phyloP scores from a whole-genome alignment of 306 rosid species.

The Cicer judaicum region DNA sequence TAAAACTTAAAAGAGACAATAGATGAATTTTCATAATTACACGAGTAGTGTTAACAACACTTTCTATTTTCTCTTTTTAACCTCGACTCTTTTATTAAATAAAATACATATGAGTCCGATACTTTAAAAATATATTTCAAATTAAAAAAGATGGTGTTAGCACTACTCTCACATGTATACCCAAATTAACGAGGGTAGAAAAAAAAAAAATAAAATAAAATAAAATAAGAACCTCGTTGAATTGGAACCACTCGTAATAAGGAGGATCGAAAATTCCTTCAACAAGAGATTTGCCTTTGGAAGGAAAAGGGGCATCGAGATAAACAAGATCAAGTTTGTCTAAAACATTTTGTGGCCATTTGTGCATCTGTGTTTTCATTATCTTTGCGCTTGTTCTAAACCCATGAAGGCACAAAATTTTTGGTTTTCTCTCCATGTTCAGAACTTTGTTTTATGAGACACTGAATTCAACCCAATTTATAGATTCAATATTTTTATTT shows the following conservation, averaged over 20 bases:
- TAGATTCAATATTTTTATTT: no score
- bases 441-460: no score
- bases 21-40: not conserved
- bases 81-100: no score
- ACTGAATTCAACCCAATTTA: no score
- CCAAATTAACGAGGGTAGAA: not conserved
- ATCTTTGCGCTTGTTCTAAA: constrained; percentile 82
- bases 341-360: constrained; percentile 77
- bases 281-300: constrained; percentile 72
- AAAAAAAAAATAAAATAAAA: not conserved
- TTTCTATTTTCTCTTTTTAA: no score
- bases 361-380: constrained; percentile 64
- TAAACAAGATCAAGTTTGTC: constrained; percentile 61
- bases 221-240: constrained; percentile 75
- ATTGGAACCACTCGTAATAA: constrained; percentile 90
- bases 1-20: not conserved
- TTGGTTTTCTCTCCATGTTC: constrained; percentile 55
- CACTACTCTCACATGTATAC: not conserved
- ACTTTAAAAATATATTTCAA: no score
- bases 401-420: constrained; percentile 83
- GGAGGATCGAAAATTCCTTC: constrained; percentile 90
- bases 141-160: no score
- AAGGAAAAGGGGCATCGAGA: constrained; percentile 75
- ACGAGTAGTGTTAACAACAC: no score
- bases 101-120: no score